phyloP scores from a whole-genome alignment of 1,139 yeast genomes.

The Yamadazyma friedrichii region DNA sequence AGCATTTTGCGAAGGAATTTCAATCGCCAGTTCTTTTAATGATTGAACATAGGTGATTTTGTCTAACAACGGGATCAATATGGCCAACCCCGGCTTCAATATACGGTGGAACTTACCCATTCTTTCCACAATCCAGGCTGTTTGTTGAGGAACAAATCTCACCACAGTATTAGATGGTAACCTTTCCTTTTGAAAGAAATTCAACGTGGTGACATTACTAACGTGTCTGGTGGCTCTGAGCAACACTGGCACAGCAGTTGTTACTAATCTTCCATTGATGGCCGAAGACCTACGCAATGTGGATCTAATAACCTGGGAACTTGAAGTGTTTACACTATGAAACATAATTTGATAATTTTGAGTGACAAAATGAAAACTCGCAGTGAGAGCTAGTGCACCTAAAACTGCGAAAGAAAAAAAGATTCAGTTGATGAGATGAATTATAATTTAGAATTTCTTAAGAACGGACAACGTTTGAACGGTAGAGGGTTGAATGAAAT shows the following conservation, averaged over 20 bases:
- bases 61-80: constrained; percentile 71
- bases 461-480: constrained; percentile 63
- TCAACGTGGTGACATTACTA: constrained; percentile 26
- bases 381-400: neutral
- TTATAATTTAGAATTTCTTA: constrained; percentile 49
- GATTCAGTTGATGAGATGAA: constrained; percentile 6
- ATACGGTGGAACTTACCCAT: constrained; percentile 84
- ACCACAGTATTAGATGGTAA: constrained; percentile 74
- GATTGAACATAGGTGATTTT: constrained; percentile 79
- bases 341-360: neutral
- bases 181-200: constrained; percentile 64
- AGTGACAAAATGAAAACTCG: neutral
- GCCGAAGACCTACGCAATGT: too few relatives aligned
- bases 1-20: constrained; percentile 81
- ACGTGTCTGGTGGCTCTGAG: neutral
- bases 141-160: constrained; percentile 84
- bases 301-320: too few relatives aligned
- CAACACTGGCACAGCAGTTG: neutral
- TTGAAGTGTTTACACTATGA: too few relatives aligned
- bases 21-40: constrained; percentile 78
- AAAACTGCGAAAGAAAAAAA: too few relatives aligned
- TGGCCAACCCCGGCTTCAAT: constrained; percentile 74
- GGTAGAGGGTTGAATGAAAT: constrained; percentile 64
- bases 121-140: constrained; percentile 88
- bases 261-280: too few relatives aligned